Evolutionary conservation across 805 yeast species (phyloP).

Genomic region (Zygosaccharomyces siamensis): DNA sequence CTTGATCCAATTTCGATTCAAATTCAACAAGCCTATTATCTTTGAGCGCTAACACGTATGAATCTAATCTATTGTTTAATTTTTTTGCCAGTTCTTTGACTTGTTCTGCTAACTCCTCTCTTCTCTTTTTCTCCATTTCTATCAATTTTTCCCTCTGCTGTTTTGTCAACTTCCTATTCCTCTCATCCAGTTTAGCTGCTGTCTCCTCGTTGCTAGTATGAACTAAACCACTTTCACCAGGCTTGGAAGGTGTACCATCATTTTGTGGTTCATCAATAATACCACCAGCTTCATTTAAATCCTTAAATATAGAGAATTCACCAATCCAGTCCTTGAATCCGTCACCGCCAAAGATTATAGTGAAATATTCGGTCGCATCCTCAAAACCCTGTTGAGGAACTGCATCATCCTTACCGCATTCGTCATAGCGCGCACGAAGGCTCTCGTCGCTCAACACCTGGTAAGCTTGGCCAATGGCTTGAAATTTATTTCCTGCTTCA

Average conservation of each 20-base stretch:
- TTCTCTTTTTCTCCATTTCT: constrained; percentile 50
- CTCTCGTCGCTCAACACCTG: constrained; percentile 73
- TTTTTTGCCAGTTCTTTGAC: constrained; percentile 47
- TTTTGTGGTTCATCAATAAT: constrained; percentile 29
- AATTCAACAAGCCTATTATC: constrained; percentile 48
- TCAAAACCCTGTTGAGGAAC: constrained; percentile 67
- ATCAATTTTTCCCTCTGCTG: constrained; percentile 47
- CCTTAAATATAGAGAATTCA: constrained; percentile 63
- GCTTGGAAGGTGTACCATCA: constrained; percentile 5
- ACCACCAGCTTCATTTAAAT: constrained; percentile 54
- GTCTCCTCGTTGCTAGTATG: constrained; percentile 14
- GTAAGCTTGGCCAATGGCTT: constrained; percentile 64
- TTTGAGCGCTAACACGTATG: constrained; percentile 42
- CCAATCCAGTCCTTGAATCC: constrained; percentile 76
- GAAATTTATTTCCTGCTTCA: constrained; percentile 81
- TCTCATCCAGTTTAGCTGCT: constrained; percentile 36
- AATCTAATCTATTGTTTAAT: constrained; percentile 45
- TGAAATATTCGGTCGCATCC: constrained; percentile 84
- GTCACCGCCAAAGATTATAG: constrained; percentile 80
- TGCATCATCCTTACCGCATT: constrained; percentile 74
- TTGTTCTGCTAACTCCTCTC: constrained; percentile 45
- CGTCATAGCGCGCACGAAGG: constrained; percentile 70
- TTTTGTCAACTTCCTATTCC: constrained; percentile 28
- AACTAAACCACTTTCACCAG: constrained; percentile 1
- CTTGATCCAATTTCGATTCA: constrained; percentile 48